phyloP scores from a whole-genome alignment of 441 rosid genomes.

The Adansonia rubrostipa region DNA sequence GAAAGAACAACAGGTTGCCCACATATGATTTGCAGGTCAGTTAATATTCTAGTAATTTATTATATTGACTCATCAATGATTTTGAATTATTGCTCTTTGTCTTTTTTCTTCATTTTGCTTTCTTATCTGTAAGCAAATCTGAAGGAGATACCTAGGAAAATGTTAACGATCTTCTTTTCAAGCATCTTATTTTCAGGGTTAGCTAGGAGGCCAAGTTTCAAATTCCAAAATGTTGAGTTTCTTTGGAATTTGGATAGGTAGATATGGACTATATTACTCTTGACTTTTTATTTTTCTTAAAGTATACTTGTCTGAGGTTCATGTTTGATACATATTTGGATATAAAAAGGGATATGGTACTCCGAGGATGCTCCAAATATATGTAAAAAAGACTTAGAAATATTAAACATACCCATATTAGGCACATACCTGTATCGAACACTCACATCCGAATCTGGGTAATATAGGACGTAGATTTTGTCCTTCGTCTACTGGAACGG shows the following conservation, averaged over 20 bases:
- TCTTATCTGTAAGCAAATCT: background rate
- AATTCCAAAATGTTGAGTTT: background rate
- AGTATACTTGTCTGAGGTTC: too few species aligned
- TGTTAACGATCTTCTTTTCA: background rate
- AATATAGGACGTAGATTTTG: background rate
- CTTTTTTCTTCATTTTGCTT: background rate
- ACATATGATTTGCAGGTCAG: conserved; percentile 53
- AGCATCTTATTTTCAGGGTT: background rate
- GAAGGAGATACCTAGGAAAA: background rate
- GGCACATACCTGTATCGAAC: too few species aligned
- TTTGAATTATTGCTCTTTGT: background rate
- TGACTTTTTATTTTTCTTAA: too few species aligned
- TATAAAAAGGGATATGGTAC: too few species aligned
- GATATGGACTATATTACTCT: background rate
- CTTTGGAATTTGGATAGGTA: background rate
- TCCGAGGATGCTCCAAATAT: too few species aligned
- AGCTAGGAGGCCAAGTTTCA: background rate
- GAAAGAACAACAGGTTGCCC: conserved; percentile 50
- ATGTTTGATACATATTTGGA: too few species aligned
- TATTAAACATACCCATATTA: too few species aligned
- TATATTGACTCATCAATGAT: background rate
- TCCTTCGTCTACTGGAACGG: background rate
- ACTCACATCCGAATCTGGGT: too few species aligned
- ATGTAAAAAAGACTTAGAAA: too few species aligned
- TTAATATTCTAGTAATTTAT: background rate